These are phyloP conservation scores for Filobasidium wieringae DNA, from an alignment of 768 basidiomycete species.

Conservation along the genomic window DNA sequence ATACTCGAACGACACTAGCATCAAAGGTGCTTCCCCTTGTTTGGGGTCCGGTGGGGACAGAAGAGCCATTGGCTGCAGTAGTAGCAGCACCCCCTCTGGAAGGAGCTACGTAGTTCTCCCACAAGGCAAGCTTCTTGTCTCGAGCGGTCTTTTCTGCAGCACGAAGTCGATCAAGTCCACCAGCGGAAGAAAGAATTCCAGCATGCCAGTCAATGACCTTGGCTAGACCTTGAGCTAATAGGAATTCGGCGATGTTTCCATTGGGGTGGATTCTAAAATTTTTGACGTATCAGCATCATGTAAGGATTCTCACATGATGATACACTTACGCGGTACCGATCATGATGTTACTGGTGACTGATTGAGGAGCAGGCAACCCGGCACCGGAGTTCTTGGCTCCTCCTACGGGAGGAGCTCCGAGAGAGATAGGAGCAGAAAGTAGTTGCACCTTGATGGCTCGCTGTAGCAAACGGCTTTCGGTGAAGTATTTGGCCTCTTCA, in stretches of 20 bases:
- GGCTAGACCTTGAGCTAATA: slow-evolving; percentile 72
- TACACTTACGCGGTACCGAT: slow-evolving; percentile 52
- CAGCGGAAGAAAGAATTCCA: slow-evolving; percentile 71
- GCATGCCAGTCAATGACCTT: slow-evolving; percentile 96
- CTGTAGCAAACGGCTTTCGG: slow-evolving; percentile 47
- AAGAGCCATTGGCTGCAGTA: slow-evolving; percentile 15
- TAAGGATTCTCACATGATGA: neutral
- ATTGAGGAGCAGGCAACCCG: slow-evolving; percentile 42
- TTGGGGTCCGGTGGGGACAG: slow-evolving; percentile 3
- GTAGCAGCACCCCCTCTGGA: slow-evolving; percentile 37
- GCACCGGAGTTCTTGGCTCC: slow-evolving; percentile 57
- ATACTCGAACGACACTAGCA: slow-evolving; percentile 69
- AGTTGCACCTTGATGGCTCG: slow-evolving; percentile 37
- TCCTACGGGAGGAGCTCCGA: slow-evolving; percentile 66
- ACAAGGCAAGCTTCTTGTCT: slow-evolving; percentile 42
- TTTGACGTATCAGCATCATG: slow-evolving; percentile 38
- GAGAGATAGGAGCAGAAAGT: slow-evolving; percentile 45
- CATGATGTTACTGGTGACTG: slow-evolving; percentile 66
- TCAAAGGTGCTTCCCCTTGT: slow-evolving; percentile 49
- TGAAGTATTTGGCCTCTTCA: slow-evolving; percentile 95
- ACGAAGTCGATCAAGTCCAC: slow-evolving; percentile 78
- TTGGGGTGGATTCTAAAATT: slow-evolving; percentile 57
- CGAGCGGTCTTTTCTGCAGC: slow-evolving; percentile 61
- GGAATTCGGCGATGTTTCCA: slow-evolving; percentile 84
- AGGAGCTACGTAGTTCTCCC: slow-evolving; percentile 26